phyloP scores from a whole-genome alignment of 164 flowering plant species.

The Vitis labrusca region DNA sequence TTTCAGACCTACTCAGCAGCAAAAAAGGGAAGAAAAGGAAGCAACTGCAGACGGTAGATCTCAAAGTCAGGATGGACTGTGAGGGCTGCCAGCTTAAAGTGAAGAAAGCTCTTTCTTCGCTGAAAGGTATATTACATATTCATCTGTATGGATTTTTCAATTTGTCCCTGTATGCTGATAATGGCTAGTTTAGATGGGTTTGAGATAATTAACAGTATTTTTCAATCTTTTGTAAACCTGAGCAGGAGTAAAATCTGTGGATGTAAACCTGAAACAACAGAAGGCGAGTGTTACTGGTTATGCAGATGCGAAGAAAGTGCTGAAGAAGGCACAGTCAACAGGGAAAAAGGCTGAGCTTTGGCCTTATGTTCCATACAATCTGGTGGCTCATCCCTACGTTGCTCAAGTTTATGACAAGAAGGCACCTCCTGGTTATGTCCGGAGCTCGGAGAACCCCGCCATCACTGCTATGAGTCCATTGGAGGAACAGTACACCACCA shows the following conservation, averaged over 20 bases:
- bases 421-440: constrained; percentile 75
- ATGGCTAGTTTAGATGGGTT: too few species aligned
- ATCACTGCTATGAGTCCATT: constrained; percentile 25
- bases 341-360: constrained; percentile 76
- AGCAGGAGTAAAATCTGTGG: constrained; percentile 76
- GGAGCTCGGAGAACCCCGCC: constrained; percentile 35
- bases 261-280: constrained; percentile 70
- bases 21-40: constrained; percentile 52
- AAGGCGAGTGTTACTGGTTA: constrained; percentile 76
- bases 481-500: constrained; percentile 55
- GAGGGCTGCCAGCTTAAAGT: constrained; percentile 80
- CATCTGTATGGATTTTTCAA: too few species aligned
- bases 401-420: constrained; percentile 82
- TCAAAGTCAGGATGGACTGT: constrained; percentile 88
- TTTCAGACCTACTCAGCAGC: constrained; percentile 47
- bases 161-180: too few species aligned
- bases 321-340: constrained; percentile 62
- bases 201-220: not conserved
- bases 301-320: constrained; percentile 67
- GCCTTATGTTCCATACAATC: constrained; percentile 83
- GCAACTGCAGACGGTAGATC: constrained; percentile 61
- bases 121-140: constrained; percentile 50
- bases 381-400: constrained; percentile 65
- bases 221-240: not conserved
- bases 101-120: constrained; percentile 57